phyloP scores from a whole-genome alignment of 2,329 filamentous ascomycete genomes.

The Colletotrichum phormii region DNA sequence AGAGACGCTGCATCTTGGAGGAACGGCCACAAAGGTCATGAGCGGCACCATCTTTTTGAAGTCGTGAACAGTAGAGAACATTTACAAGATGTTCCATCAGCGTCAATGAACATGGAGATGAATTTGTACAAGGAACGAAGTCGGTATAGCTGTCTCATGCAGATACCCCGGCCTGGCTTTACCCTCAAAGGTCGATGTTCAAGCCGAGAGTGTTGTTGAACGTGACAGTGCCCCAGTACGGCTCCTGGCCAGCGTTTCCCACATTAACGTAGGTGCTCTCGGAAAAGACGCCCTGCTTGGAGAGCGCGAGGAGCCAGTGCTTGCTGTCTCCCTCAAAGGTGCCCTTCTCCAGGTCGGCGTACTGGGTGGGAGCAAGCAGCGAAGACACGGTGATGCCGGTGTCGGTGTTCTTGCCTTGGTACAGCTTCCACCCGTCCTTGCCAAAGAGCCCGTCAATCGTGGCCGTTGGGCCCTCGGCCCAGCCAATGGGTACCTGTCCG shows the following conservation, averaged over 20 bases:
- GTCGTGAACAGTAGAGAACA: neutral
- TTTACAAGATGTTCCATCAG: too few relatives aligned
- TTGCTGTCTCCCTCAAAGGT: slow-evolving; percentile 53
- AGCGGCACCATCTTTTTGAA: slow-evolving; percentile 22
- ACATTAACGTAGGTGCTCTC: slow-evolving; percentile 54
- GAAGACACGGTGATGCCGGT: slow-evolving; percentile 55
- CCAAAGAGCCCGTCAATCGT: slow-evolving; percentile 50
- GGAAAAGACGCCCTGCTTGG: slow-evolving; percentile 49
- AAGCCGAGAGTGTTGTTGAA: slow-evolving; percentile 41
- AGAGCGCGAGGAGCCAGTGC: slow-evolving; percentile 53
- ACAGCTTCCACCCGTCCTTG: slow-evolving; percentile 53
- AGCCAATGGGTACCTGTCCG: slow-evolving; percentile 57
- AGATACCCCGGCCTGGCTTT: neutral
- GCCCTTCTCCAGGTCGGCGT: slow-evolving; percentile 42
- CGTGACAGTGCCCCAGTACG: slow-evolving; percentile 40
- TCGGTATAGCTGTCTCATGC: neutral
- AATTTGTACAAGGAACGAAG: neutral
- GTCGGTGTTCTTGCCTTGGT: slow-evolving; percentile 54
- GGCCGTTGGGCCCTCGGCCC: slow-evolving; percentile 46
- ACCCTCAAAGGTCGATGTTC: slow-evolving; percentile 36
- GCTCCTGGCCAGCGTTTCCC: slow-evolving; percentile 51
- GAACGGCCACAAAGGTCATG: slow-evolving; percentile 31
- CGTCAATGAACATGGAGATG: too few relatives aligned
- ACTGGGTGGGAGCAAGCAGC: slow-evolving; percentile 49
- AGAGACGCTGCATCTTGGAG: slow-evolving; percentile 29